Percentiles rank a stretch among this genome's conserved stretches.
Evolutionary conservation across 2,329 filamentous ascomycete genomes (phyloP).

Genomic region (Cyanodermella asteris): DNA sequence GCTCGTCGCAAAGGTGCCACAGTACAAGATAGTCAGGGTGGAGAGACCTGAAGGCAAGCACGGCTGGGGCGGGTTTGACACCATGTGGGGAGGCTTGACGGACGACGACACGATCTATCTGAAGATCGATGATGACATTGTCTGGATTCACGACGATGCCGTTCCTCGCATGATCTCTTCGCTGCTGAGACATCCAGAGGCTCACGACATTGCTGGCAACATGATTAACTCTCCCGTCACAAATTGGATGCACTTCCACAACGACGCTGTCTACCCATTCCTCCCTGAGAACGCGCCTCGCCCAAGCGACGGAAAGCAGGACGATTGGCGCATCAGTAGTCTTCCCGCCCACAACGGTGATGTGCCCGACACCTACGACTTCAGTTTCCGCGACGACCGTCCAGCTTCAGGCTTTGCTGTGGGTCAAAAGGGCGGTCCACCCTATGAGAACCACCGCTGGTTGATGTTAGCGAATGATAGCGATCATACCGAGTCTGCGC

Average conservation of each 20-base stretch:
- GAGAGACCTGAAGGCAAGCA: slow-evolving; percentile 2
- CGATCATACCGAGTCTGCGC: slow-evolving; percentile 19
- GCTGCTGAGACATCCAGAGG: slow-evolving; percentile 28
- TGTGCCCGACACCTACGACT: slow-evolving; percentile 11
- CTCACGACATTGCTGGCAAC: slow-evolving; percentile 31
- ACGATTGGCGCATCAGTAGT: slow-evolving; percentile 13
- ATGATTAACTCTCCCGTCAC: slow-evolving; percentile 34
- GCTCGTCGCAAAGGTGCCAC: slow-evolving; percentile 11
- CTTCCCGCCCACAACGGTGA: slow-evolving; percentile 17
- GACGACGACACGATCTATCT: slow-evolving; percentile 14
- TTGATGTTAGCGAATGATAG: slow-evolving; percentile 23
- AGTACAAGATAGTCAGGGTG: slow-evolving; percentile 11
- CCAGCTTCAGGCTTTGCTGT: slow-evolving; percentile 1
- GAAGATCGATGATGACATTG: slow-evolving; percentile 22
- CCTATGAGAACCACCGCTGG: slow-evolving; percentile 26
- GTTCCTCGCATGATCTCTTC: slow-evolving; percentile 33
- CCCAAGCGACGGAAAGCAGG: slow-evolving; percentile 2
- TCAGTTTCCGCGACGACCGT: slow-evolving; percentile 9
- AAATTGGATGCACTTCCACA: slow-evolving; percentile 31
- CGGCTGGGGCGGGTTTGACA: slow-evolving; percentile 6
- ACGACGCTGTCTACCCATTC: slow-evolving; percentile 30
- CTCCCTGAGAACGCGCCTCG: slow-evolving; percentile 17
- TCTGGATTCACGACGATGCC: slow-evolving; percentile 21
- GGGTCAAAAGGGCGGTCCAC: slow-evolving; percentile 7
- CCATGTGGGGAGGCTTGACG: slow-evolving; percentile 7